A percentile compares a stretch with the other conserved stretches of the same genome.
These are phyloP conservation scores for Ogataea nitratoaversa DNA, from an alignment of 805 yeast genomes.

Conservation along the genomic window DNA sequence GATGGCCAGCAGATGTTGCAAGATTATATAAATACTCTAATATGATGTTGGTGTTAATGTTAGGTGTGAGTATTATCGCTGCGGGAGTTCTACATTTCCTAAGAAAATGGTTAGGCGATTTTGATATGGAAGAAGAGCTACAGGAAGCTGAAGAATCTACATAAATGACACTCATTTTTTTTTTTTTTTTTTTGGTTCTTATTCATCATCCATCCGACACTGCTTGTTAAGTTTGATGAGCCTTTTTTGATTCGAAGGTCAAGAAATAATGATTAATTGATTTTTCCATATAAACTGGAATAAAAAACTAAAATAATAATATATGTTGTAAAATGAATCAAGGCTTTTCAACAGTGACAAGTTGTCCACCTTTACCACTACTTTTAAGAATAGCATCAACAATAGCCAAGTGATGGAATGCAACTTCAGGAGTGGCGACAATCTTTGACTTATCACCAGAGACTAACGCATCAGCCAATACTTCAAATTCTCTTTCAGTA, in stretches of 20 bases:
- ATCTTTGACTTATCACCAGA: constrained; percentile 20
- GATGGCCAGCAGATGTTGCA: constrained; percentile 77
- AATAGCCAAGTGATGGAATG: constrained; percentile 90
- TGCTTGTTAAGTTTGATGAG: too few species aligned
- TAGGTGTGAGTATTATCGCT: constrained; percentile 66
- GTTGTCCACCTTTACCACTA: constrained; percentile 42
- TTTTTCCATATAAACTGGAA: too few species aligned
- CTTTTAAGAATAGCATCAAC: constrained; percentile 83
- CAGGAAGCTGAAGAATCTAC: not conserved
- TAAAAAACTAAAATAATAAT: too few species aligned
- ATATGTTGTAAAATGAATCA: too few species aligned
- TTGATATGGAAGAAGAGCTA: constrained; percentile 1
- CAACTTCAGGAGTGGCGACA: constrained; percentile 57
- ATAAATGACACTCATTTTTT: too few species aligned
- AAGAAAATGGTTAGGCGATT: constrained; percentile 33
- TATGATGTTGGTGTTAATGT: constrained; percentile 77
- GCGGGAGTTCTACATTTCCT: constrained; percentile 33
- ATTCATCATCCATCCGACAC: not conserved
- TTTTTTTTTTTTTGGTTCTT: not conserved
- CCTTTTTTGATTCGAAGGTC: too few species aligned
- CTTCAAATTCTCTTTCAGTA: constrained; percentile 41
- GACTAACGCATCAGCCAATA: constrained; percentile 37
- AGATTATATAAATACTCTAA: constrained; percentile 65
- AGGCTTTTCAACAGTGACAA: constrained; percentile 28
- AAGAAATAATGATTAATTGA: too few species aligned